Evolutionary conservation across 495 filamentous ascomycete genomes (phyloP), one percentile per base, ranked within the genome.

Genomic region (Neurospora sublineolata): DNA sequence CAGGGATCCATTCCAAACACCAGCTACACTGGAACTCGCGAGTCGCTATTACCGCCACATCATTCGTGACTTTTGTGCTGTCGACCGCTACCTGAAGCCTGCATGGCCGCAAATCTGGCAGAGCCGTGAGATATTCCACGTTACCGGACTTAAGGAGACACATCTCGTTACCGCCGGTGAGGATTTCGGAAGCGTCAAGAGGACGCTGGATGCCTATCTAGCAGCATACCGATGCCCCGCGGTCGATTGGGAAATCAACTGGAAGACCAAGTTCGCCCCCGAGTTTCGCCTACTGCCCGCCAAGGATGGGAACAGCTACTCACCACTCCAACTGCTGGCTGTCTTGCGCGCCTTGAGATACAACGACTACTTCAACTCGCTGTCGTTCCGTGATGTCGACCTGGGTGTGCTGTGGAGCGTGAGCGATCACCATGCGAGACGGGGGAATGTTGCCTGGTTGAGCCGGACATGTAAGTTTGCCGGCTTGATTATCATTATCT

Each of bases 271-370:
- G 75, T 91, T 96, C 82, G 87, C 87, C 3, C 95, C 94, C 8
- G 89, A 90, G 71, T 97, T 99, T 77, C 86, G 88, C 44, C 86
- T 99, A n/a, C 85, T 92, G 37, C 87, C 89, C 16, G 88, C 92
- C 7, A 86, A 87, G 38, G 86, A 87, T 16, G 78, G 83, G 7
- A 80, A 82, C 4, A 83, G 85, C 41, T 99, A 99, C 76, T 88
- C 84, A 4, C 79, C 87, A 7, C 77, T 90, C 68, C 95, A 97
- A 79, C 79, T 97, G 33, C 83, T 99, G 44, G 93, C 95, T 3
- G 87, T 97, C 33, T 87, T 97, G 84, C 88, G 94, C 23, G 88
- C 95, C 7, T 82, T 99, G 68, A 87, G 95, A 41, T 99, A 97
- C 81, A 97, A 97, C 76, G 93, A 97, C 78, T 91, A 88, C 16